These are phyloP conservation scores for Hypomontagnella monticulosa DNA, from an alignment of 495 filamentous ascomycete genomes.

Conservation along the genomic window DNA sequence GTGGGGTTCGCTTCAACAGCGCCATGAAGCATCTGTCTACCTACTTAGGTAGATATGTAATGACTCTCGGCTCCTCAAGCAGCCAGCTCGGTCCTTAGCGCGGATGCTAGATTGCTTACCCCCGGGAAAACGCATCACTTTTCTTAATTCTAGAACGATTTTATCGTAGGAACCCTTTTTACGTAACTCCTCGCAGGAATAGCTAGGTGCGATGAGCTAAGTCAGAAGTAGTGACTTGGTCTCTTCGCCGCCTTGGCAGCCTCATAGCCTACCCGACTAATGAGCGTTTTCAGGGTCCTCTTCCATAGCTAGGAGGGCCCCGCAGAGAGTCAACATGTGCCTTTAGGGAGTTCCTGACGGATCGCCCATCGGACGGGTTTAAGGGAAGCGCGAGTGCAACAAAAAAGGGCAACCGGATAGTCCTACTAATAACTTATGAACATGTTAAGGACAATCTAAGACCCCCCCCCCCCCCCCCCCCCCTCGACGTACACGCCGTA, in stretches of 20 bases:
- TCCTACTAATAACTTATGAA: neutral
- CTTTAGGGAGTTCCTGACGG: conserved; percentile 48
- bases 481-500: conserved; percentile 7
- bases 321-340: conserved; percentile 37
- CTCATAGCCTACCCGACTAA: conserved; percentile 50
- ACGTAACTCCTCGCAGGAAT: no score
- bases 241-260: conserved; percentile 40
- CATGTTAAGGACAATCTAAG: no score
- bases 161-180: no score
- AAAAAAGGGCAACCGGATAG: neutral
- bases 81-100: no score
- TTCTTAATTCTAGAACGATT: no score
- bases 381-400: neutral
- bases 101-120: no score
- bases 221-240: conserved; percentile 43
- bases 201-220: neutral
- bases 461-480: neutral
- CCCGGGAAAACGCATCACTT: no score
- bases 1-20: conserved; percentile 1
- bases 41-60: no score
- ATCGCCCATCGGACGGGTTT: conserved; percentile 44
- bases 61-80: no score
- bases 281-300: conserved; percentile 46
- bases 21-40: neutral
- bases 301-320: conserved; percentile 43